These are phyloP conservation scores for Cenchrus fungigraminus DNA, from an alignment of 176 grass and related monocot genomes.

Conservation along the genomic window DNA sequence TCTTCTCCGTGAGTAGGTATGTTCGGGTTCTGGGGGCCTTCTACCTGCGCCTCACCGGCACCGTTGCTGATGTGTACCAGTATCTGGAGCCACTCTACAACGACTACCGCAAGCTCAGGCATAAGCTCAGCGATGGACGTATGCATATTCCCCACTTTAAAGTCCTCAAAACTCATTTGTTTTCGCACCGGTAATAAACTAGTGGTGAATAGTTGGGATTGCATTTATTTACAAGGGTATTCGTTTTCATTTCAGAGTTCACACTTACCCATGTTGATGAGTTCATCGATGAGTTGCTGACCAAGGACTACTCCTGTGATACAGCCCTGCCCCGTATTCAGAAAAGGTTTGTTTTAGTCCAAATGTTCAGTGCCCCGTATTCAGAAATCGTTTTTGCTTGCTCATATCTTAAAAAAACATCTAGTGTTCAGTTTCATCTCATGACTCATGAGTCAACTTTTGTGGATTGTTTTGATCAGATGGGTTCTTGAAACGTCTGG, in stretches of 20 bases:
- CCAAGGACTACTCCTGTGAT: slow-evolving; percentile 86
- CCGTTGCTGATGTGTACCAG: slow-evolving; percentile 87
- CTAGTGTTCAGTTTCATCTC: neutral
- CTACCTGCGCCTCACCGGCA: slow-evolving; percentile 78
- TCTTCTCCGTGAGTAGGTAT: slow-evolving; percentile 57
- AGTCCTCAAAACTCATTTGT: neutral
- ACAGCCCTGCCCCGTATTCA: slow-evolving; percentile 91
- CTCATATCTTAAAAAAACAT: neutral
- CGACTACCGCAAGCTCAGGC: slow-evolving; percentile 86
- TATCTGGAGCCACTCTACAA: slow-evolving; percentile 96
- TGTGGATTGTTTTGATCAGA: slow-evolving; percentile 41
- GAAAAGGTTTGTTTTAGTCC: slow-evolving; percentile 66
- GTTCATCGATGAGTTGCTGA: slow-evolving; percentile 91
- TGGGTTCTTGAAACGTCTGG: slow-evolving; percentile 86
- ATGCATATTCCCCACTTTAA: slow-evolving; percentile 27
- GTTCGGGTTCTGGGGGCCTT: slow-evolving; percentile 82
- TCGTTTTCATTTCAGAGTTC: slow-evolving; percentile 56
- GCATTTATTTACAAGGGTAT: slow-evolving; percentile 14
- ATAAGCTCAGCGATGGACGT: slow-evolving; percentile 79
- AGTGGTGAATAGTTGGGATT: neutral
- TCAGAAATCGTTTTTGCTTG: neutral
- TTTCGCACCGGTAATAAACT: neutral
- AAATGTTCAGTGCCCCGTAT: neutral
- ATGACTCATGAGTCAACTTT: neutral
- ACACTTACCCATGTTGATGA: slow-evolving; percentile 79